These are phyloP conservation scores for Rhazya stricta DNA, from an alignment of 257 asterid species.

Conservation along the genomic window DNA sequence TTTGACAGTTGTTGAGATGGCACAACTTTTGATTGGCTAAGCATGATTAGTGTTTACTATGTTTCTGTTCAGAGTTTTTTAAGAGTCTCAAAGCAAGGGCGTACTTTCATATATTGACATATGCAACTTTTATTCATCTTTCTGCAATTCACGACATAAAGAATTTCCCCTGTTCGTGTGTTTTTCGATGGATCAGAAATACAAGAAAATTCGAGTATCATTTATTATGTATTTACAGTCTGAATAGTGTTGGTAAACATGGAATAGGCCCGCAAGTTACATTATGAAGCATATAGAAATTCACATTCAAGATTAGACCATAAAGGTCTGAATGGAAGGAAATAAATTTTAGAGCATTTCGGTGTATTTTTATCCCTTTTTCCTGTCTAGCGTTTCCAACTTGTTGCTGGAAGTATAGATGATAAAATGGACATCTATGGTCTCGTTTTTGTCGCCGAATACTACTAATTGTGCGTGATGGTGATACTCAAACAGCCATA, in stretches of 20 bases:
- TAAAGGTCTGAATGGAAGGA: too few relatives aligned
- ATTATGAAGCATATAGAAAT: too few relatives aligned
- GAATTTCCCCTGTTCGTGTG: too few relatives aligned
- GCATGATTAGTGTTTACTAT: neutral
- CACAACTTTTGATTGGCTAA: slow-evolving; percentile 3
- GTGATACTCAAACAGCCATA: too few relatives aligned
- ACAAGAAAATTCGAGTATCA: too few relatives aligned
- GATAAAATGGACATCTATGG: neutral
- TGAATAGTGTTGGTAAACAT: neutral
- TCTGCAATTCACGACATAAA: too few relatives aligned
- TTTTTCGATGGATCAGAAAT: too few relatives aligned
- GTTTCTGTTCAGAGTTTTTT: neutral
- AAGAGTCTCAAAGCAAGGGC: neutral
- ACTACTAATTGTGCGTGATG: neutral
- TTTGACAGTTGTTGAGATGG: slow-evolving; percentile 2
- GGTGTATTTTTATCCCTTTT: neutral
- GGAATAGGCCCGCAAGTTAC: too few relatives aligned
- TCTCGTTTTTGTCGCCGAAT: neutral
- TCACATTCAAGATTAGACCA: neutral
- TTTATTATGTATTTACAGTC: too few relatives aligned
- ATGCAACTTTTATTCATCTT: neutral
- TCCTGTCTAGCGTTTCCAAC: neutral
- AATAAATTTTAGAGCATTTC: neutral
- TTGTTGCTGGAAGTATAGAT: neutral
- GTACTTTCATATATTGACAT: neutral